Evolutionary conservation across 192 early-diverging fungal species (phyloP), one percentile per base, ranked within the genome.

Genomic region (Coemansia sp.): DNA sequence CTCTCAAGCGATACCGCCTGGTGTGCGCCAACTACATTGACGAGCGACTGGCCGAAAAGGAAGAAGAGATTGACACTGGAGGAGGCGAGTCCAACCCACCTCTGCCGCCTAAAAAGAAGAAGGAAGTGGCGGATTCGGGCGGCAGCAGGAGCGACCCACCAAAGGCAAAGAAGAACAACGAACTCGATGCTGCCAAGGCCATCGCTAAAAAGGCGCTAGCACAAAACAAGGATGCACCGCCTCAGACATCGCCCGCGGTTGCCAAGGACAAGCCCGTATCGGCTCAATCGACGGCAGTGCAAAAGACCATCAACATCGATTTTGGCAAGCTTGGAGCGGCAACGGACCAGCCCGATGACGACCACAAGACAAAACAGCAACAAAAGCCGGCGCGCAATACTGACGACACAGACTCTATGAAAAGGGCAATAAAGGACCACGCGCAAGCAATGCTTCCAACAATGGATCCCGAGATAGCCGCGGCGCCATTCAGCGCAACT

Each of bases 1-100:
- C 78, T 0, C 73, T 81, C 41, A 81, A 81, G 63, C 60, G 78
- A 31, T 81, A 81, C 54, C 68, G 78, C 32, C 69, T 81, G 3
- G 78, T 81, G 1, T 81, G 78, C n/a, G 78, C 78, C 24, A 64
- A 70, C 35, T 81, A 71, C 54, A 81, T 81, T 14, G 70, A 75
- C 22, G 73, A 75, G 58, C 61, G 78, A 6, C 38, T 81, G 11
- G 73, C 73, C 12, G 78, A 81, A 19, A 81, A 81, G 43, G 78
- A 81, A 14, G 78, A 81, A 5, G 62, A 65, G 4, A 65, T 62
- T 15, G 78, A 68, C 0, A 37, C 59, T 12, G 56, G 54, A 8
- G 67, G 56, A 14, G 45, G 54, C n/a, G 49, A 59, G 14, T 58
- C 56, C 10, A 56, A 59, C 22, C 59, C 69, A 25, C 41, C 65